Conservation (phyloP, 441 rosid genomes). For the Populus hybrid region DNA sequence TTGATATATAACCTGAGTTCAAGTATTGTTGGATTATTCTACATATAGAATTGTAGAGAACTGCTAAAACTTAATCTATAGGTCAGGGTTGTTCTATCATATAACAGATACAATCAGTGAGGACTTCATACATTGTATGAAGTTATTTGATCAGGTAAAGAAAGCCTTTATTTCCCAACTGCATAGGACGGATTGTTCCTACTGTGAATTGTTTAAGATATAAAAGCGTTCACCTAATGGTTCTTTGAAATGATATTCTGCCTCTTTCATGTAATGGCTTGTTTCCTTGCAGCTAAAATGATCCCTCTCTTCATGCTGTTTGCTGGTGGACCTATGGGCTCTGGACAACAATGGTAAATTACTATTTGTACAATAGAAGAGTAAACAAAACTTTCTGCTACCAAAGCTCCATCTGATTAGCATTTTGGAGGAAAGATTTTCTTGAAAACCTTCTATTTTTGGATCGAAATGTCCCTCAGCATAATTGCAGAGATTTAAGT, state of each 20-base stretch:
- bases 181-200: neutral
- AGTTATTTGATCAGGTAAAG: neutral
- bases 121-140: neutral
- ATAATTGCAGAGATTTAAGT: neutral
- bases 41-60: neutral
- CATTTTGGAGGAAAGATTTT: neutral
- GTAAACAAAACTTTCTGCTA: neutral
- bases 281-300: conserved; percentile 69
- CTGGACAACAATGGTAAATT: conserved; percentile 79
- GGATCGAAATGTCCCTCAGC: neutral
- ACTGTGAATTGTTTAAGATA: no score
- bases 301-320: conserved; percentile 78
- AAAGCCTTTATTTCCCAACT: neutral
- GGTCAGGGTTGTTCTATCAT: neutral
- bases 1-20: neutral
- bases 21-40: neutral
- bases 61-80: neutral
- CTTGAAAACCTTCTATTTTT: neutral
- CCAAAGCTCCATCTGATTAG: neutral
- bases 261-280: conserved; percentile 7
- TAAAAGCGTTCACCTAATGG: neutral
- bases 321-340: conserved; percentile 85
- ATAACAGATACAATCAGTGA: neutral
- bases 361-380: conserved; percentile 2
- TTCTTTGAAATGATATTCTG: neutral